Percentiles rank a stretch among this genome's conserved stretches.
These are phyloP conservation scores for Quercus mongolica DNA, from an alignment of 306 rosid species.

Conservation along the genomic window DNA sequence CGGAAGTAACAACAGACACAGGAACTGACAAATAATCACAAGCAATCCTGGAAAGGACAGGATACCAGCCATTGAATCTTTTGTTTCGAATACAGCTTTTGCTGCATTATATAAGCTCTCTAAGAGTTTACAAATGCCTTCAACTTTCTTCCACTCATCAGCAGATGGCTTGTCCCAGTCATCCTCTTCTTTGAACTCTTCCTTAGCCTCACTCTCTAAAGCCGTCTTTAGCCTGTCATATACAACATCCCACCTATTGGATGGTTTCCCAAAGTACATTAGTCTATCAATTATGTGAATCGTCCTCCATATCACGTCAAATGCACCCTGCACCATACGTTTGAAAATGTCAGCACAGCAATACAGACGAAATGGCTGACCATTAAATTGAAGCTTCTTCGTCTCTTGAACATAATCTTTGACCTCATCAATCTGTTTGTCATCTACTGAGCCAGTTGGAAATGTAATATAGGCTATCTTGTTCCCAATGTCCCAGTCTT, in stretches of 20 bases:
- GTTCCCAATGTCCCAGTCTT: too few species aligned
- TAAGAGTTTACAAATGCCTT: neutral
- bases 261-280: too few species aligned
- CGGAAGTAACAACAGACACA: neutral
- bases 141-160: slow-evolving; percentile 7
- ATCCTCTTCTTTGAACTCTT: neutral
- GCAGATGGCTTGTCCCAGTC: neutral
- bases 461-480: too few species aligned
- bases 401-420: too few species aligned
- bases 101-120: slow-evolving; percentile 11
- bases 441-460: too few species aligned
- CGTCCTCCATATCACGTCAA: too few species aligned
- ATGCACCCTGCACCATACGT: too few species aligned
- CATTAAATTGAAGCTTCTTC: too few species aligned
- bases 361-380: too few species aligned
- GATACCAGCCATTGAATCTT: slow-evolving; percentile 12
- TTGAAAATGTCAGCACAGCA: too few species aligned
- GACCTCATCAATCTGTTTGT: too few species aligned
- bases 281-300: too few species aligned
- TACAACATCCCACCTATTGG: neutral
- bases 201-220: neutral
- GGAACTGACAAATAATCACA: slow-evolving; percentile 7
- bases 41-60: slow-evolving; percentile 14
- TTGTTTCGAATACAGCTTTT: neutral
- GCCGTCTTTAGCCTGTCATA: neutral